phyloP scores from a whole-genome alignment of 108 stramenopile genomes.

The Cyclotella distinguenda region DNA sequence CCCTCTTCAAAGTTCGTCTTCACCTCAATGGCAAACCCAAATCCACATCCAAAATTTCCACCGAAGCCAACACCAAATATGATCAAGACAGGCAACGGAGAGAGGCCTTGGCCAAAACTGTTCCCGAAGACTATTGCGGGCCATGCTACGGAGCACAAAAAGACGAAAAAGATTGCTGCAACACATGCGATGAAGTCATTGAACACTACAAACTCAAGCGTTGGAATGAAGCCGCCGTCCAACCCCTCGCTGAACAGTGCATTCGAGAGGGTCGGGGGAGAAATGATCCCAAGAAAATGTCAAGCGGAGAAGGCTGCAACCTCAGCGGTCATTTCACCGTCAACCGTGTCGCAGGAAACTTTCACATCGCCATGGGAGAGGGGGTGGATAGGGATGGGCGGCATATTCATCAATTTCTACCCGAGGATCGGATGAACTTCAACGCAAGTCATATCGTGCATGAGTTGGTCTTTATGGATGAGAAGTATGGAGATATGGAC shows the following conservation, averaged over 20 bases:
- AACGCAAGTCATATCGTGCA: slow-evolving; percentile 95
- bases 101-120: slow-evolving; percentile 28
- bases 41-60: slow-evolving; percentile 7
- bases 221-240: slow-evolving; percentile 76
- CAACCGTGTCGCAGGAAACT: slow-evolving; percentile 96
- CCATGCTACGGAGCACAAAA: slow-evolving; percentile 93
- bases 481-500: slow-evolving; percentile 39
- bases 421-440: slow-evolving; percentile 88
- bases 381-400: slow-evolving; percentile 90
- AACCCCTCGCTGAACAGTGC: slow-evolving; percentile 88
- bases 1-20: slow-evolving; percentile 60
- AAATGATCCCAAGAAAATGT: slow-evolving; percentile 58
- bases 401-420: slow-evolving; percentile 86
- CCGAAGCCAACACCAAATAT: slow-evolving; percentile 44
- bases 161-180: slow-evolving; percentile 79
- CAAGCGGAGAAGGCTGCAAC: slow-evolving; percentile 89
- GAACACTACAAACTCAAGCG: slow-evolving; percentile 65
- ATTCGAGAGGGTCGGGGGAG: slow-evolving; percentile 82
- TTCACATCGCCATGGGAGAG: slow-evolving; percentile 98
- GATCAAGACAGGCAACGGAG: slow-evolving; percentile 49
- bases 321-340: slow-evolving; percentile 89
- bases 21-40: slow-evolving; percentile 27
- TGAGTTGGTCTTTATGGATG: slow-evolving; percentile 86
- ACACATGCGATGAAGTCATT: slow-evolving; percentile 76
- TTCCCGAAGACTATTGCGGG: slow-evolving; percentile 91